Evolutionary conservation across 23 red algal genomes (phyloP).

Genomic region (Pyropia yezoensis): DNA sequence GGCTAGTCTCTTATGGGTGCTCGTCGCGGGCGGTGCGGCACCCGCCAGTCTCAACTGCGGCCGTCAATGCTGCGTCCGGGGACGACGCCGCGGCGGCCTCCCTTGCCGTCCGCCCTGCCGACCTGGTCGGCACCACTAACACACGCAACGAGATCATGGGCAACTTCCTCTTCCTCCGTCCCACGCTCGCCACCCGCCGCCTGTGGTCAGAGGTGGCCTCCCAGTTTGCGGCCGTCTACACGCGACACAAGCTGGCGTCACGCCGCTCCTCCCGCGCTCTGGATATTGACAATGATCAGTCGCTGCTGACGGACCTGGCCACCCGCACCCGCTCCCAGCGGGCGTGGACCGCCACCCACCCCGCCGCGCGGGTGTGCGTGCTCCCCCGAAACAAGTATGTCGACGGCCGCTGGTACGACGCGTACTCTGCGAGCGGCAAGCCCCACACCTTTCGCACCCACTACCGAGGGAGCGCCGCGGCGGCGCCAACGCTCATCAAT

Average conservation of each 20-base stretch:
- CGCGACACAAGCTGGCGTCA: neutral
- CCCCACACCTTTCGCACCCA: too few relatives aligned
- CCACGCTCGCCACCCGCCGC: constrained; percentile 19
- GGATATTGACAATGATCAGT: constrained; percentile 38
- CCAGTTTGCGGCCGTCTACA: constrained; percentile 19
- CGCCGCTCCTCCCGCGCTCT: neutral
- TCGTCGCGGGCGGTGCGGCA: too few relatives aligned
- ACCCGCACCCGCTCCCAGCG: neutral
- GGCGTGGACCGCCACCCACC: neutral
- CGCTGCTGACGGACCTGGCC: constrained; percentile 22
- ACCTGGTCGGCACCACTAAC: constrained; percentile 28
- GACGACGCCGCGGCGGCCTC: neutral
- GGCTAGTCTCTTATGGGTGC: too few relatives aligned
- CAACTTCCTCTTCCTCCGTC: constrained; percentile 33
- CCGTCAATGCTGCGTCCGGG: neutral
- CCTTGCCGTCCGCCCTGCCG: neutral
- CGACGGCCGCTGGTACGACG: too few relatives aligned
- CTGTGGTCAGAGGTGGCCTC: constrained; percentile 14
- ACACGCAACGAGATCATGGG: constrained; percentile 15
- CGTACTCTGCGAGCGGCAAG: too few relatives aligned
- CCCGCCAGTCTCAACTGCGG: neutral
- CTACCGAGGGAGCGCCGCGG: too few relatives aligned
- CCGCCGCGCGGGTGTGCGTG: too few relatives aligned
- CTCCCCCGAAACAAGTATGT: too few relatives aligned
- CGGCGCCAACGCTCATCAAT: constrained; percentile 14